Base-by-base conservation (phyloP, 2,329 filamentous ascomycete genomes). In the Fusarium hainanense region DNA sequence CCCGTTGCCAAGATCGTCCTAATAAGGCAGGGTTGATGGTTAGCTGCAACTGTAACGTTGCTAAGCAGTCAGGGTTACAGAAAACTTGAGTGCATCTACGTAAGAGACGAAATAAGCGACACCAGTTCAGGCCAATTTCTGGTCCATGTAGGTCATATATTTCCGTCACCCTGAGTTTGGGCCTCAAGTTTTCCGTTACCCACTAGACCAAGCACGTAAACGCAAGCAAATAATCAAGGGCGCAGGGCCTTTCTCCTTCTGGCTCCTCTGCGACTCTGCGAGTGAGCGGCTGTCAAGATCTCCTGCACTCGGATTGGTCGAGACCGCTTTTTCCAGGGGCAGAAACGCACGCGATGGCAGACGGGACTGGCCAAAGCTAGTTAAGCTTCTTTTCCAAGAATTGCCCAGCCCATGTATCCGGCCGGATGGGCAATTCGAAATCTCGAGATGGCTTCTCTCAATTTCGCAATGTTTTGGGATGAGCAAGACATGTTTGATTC, bases 331-430 rank as follows among this genome's bases (percentile, higher is more conserved):
- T 66, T 69, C 69, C 72, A 74, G 72, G 72, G 72, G 70, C 66
- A 67, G 32, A 58, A 44, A 44, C 41, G 65, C 60, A 68, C 68
- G 72, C 67, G 71, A 71, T 68, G 32, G 54, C 48, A 63, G 49
- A 51, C 32, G 49, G 49, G 56, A 68, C 65, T 63, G 71, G 70
- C 70, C 72, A 74, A 49, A 72, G 70, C 62, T 41, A 70, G 66
- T 74, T 74, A 74, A 74, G 72, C 72, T 74, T 74, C 72, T 73
- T 74, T 64, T 44, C 57, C 49, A 23, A 52, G 48, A 58, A 56
- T 32, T 56, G 63, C 64, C 68, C 59, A 67, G 59, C 47, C 63
- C 46, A 47, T 57, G 42, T 63, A 44, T 28, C 42, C 21, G 20
- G 28, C 47, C 27, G 13, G 46, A 37, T 55, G 20, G 34, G 34